phyloP scores from a whole-genome alignment of 2,329 filamentous ascomycete species.

The Phialophora macrospora region DNA sequence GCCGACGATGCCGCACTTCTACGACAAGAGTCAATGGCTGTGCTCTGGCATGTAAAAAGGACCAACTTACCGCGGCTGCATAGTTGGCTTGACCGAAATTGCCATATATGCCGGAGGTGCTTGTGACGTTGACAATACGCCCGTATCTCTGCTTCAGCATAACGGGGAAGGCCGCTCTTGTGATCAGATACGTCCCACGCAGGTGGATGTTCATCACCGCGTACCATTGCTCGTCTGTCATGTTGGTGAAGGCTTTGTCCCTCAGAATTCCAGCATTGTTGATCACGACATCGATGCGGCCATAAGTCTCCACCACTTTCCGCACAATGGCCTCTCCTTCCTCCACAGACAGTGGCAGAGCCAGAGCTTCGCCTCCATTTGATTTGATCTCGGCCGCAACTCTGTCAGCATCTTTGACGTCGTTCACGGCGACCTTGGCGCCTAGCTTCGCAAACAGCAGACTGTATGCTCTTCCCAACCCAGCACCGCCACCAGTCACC shows the following conservation, averaged over 20 bases:
- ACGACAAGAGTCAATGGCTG: conserved; percentile 20
- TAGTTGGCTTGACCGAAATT: conserved; percentile 99
- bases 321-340: conserved; percentile 90
- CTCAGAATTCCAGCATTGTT: conserved; percentile 98
- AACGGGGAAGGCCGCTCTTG: conserved; percentile 96
- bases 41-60: not conserved
- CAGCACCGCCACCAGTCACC: conserved; percentile 83
- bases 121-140: conserved; percentile 93
- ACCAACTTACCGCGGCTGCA: conserved; percentile 72
- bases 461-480: conserved; percentile 85
- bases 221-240: conserved; percentile 93
- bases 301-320: conserved; percentile 87
- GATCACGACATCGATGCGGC: conserved; percentile 89
- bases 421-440: conserved; percentile 88
- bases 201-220: conserved; percentile 90
- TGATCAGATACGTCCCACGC: conserved; percentile 90
- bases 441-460: conserved; percentile 83
- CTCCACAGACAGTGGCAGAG: conserved; percentile 89
- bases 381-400: conserved; percentile 92
- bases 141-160: conserved; percentile 99
- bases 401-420: conserved; percentile 83
- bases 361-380: conserved; percentile 82
- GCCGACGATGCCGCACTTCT: conserved; percentile 91
- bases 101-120: conserved; percentile 94
- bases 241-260: conserved; percentile 97